Evolutionary conservation across 192 early-diverging fungal genomes (phyloP).

Genomic region (Rhizoclosmatium sp.): DNA sequence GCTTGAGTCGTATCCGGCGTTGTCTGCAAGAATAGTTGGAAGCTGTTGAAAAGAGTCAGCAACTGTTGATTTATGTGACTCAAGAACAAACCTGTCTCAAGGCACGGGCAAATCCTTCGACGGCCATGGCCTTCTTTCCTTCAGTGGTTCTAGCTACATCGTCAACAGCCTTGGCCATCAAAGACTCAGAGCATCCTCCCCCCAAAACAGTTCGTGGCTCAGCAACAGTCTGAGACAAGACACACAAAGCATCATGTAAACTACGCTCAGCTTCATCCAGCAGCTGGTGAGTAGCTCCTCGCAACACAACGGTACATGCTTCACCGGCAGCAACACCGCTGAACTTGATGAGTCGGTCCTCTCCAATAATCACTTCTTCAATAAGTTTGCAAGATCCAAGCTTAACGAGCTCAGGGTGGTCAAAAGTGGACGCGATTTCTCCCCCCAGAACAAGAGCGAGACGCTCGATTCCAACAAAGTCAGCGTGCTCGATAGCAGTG

Average conservation of each 20-base stretch:
- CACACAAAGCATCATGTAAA: constrained; percentile 95
- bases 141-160: constrained; percentile 88
- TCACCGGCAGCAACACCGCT: constrained; percentile 93
- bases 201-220: constrained; percentile 94
- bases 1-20: constrained; percentile 94
- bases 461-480: constrained; percentile 98
- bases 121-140: constrained; percentile 95
- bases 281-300: constrained; percentile 93
- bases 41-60: constrained; percentile 67
- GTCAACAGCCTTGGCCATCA: constrained; percentile 98
- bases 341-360: constrained; percentile 98
- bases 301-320: constrained; percentile 97
- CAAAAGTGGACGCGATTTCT: constrained; percentile 98
- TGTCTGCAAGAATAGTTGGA: constrained; percentile 96
- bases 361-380: constrained; percentile 99
- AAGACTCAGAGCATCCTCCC: constrained; percentile 95
- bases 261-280: constrained; percentile 98
- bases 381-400: constrained; percentile 95
- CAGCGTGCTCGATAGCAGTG: constrained; percentile 97
- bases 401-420: constrained; percentile 95
- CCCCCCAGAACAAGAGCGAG: constrained; percentile 97
- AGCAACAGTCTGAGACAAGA: constrained; percentile 92
- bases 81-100: constrained; percentile 64
- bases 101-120: constrained; percentile 94
- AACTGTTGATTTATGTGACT: not conserved